Evolutionary conservation across 257 asterid genomes (phyloP), one percentile per base, ranked within the genome.

Genomic region (Striga asiatica): DNA sequence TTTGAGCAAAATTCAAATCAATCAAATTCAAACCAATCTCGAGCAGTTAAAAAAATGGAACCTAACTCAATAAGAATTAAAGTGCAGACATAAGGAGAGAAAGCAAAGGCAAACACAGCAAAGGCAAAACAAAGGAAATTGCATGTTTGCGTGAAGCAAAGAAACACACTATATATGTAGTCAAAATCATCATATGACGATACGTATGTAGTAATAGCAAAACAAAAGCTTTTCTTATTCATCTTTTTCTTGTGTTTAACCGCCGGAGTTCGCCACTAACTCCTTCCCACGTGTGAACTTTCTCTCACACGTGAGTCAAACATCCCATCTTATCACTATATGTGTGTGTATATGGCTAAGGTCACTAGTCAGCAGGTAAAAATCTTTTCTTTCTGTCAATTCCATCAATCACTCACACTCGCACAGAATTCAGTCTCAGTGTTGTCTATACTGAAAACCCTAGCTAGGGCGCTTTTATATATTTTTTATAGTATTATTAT

Each of bases 61-160:
- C n/a, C n/a, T n/a, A n/a, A n/a, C n/a, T n/a, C n/a, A n/a, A n/a
- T n/a, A n/a, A n/a, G n/a, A n/a, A n/a, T n/a, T n/a, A n/a, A n/a
- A n/a, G n/a, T n/a, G n/a, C n/a, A n/a, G n/a, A n/a, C n/a, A n/a
- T n/a, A n/a, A n/a, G n/a, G n/a, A n/a, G n/a, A n/a, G n/a, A n/a
- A n/a, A n/a, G n/a, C n/a, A n/a, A n/a, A n/a, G n/a, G n/a, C n/a
- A n/a, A n/a, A n/a, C n/a, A n/a, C n/a, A n/a, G n/a, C n/a, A 14
- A 5, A 5, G 5, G 20, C 1, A 13, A 41, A 41, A 41, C 16
- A 10, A 8, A 2, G 25, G 23, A n/a, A n/a, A n/a, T n/a, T n/a
- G n/a, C n/a, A n/a, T 42, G 25, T 4, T 76, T 80, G 94, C 89
- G 86, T 80, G 89, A 80, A 83, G 86, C 84, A 80, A 80, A 65